A percentile compares a stretch with the other conserved stretches of the same genome.
phyloP scores from a whole-genome alignment of 768 basidiomycete species.

The Hemileccinum impolitum region DNA sequence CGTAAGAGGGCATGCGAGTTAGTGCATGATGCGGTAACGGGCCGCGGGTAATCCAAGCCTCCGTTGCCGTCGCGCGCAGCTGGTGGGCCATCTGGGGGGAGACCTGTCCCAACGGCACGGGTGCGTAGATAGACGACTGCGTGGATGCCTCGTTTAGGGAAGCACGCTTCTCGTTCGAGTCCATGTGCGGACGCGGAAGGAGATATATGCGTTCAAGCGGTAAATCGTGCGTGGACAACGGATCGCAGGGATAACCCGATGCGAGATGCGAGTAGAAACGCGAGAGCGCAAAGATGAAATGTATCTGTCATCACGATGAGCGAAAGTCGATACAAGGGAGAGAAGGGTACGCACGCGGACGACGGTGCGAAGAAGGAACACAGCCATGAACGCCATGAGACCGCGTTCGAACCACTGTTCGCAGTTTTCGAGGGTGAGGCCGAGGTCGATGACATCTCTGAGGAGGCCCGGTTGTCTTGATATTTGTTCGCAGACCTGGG shows the following conservation, averaged over 20 bases:
- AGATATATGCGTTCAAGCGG: constrained; percentile 62
- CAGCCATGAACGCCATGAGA: constrained; percentile 52
- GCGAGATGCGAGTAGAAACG: constrained; percentile 58
- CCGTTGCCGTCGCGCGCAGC: constrained; percentile 52
- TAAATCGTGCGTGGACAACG: constrained; percentile 16
- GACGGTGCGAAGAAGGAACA: constrained; percentile 60
- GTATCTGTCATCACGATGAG: constrained; percentile 46
- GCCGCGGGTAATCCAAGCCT: constrained; percentile 56
- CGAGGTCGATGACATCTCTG: constrained; percentile 65
- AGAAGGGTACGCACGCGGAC: constrained; percentile 51
- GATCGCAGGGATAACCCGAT: constrained; percentile 33
- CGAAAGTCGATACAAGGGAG: not conserved
- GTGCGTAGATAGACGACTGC: constrained; percentile 55
- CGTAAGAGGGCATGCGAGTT: not conserved
- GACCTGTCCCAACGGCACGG: constrained; percentile 55
- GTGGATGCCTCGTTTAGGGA: not conserved
- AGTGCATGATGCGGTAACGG: constrained; percentile 3
- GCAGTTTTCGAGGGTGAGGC: constrained; percentile 76
- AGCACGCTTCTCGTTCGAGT: constrained; percentile 6
- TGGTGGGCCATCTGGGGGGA: constrained; percentile 50
- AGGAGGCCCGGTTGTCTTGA: constrained; percentile 74
- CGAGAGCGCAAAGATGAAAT: constrained; percentile 71
- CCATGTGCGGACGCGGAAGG: constrained; percentile 37
- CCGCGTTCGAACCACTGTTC: constrained; percentile 75
- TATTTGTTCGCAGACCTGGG: constrained; percentile 69